These are phyloP conservation scores for Serendipita indica DNA, from an alignment of 768 basidiomycete species.

Conservation along the genomic window DNA sequence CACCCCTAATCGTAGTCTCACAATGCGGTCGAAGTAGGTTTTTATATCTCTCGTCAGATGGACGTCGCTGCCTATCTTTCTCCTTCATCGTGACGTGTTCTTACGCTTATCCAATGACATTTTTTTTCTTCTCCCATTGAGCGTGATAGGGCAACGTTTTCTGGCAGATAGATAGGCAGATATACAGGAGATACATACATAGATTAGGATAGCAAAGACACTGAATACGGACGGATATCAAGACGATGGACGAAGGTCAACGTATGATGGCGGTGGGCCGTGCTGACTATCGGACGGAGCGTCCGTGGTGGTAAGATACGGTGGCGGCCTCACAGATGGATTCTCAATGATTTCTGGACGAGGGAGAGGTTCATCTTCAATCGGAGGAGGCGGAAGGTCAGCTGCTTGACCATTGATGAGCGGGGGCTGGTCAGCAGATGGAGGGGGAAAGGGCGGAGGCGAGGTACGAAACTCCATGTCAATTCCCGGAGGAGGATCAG, in stretches of 20 bases:
- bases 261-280: slow-evolving; percentile 5
- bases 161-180: not conserved
- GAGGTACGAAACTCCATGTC: slow-evolving; percentile 33
- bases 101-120: slow-evolving; percentile 6
- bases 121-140: not conserved
- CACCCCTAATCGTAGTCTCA: not conserved
- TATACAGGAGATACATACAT: not conserved
- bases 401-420: slow-evolving; percentile 22
- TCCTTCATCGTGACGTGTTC: not conserved
- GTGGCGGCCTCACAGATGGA: not conserved
- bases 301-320: not conserved
- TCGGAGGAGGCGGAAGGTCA: not conserved
- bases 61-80: not conserved
- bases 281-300: not conserved
- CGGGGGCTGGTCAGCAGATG: not conserved
- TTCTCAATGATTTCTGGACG: not conserved
- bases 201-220: not conserved
- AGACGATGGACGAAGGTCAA: not conserved
- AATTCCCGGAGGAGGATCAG: slow-evolving; percentile 77
- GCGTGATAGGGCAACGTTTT: not conserved
- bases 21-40: not conserved
- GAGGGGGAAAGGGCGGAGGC: slow-evolving; percentile 7
- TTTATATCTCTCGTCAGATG: not conserved
- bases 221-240: not conserved
- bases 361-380: slow-evolving; percentile 16